Evolutionary conservation across 2,329 filamentous ascomycete species (phyloP).

Genomic region (Phialophora expanda): DNA sequence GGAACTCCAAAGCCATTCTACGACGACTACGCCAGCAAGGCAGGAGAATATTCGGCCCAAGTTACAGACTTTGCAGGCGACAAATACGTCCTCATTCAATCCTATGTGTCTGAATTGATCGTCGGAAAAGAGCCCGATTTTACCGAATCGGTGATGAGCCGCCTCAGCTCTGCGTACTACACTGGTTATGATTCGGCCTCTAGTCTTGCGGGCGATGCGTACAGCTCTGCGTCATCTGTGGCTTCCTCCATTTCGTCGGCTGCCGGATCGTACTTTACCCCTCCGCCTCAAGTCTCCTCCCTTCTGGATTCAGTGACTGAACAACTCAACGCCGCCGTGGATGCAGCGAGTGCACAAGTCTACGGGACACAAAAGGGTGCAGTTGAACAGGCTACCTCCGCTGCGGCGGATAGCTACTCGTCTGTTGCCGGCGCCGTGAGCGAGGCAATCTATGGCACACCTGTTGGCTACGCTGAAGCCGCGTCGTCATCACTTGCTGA

Average conservation of each 20-base stretch:
- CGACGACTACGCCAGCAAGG: conserved; percentile 30
- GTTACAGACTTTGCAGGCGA: conserved; percentile 65
- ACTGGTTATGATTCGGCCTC: conserved; percentile 62
- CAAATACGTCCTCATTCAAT: conserved; percentile 73
- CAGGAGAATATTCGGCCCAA: conserved; percentile 60
- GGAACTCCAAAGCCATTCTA: conserved; percentile 62
- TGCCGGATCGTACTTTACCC: conserved; percentile 51
- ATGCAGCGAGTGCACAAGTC: conserved; percentile 62
- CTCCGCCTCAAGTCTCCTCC: conserved; percentile 62
- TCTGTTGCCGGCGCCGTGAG: conserved; percentile 54
- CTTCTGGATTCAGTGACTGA: conserved; percentile 63
- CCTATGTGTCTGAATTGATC: conserved; percentile 76
- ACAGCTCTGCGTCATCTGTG: conserved; percentile 46
- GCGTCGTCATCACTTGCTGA: conserved; percentile 60
- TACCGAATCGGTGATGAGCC: conserved; percentile 76
- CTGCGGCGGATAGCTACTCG: conserved; percentile 59
- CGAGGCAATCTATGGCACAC: conserved; percentile 61
- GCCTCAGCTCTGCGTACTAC: conserved; percentile 73
- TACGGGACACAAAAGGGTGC: conserved; percentile 63
- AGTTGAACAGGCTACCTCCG: conserved; percentile 60
- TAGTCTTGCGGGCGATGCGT: conserved; percentile 58
- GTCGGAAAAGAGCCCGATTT: conserved; percentile 79
- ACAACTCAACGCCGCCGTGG: conserved; percentile 64
- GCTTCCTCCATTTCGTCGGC: conserved; percentile 46
- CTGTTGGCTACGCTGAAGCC: conserved; percentile 58